A percentile compares a stretch with the other conserved stretches of the same genome.
These are phyloP conservation scores for Podaxis rugospora DNA, from an alignment of 768 basidiomycete genomes.

Conservation along the genomic window DNA sequence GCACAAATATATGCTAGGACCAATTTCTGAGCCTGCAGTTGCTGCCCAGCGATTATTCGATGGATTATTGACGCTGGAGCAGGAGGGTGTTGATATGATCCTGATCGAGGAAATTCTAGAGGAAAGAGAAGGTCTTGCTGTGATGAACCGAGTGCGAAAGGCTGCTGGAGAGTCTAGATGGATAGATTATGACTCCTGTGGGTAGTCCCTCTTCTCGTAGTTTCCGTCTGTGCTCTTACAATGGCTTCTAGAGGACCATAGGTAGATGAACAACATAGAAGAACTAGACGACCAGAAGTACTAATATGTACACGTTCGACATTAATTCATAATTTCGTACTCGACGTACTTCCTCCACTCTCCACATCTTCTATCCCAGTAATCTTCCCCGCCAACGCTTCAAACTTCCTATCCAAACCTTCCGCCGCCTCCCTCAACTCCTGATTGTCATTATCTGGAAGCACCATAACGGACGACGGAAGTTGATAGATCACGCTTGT, in stretches of 20 bases:
- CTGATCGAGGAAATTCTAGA: slow-evolving; percentile 82
- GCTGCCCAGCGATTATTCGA: slow-evolving; percentile 85
- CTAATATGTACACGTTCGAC: neutral
- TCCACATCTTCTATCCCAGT: slow-evolving; percentile 17
- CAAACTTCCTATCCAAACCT: slow-evolving; percentile 40
- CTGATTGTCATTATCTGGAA: slow-evolving; percentile 20
- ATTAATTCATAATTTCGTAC: neutral
- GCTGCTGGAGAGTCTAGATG: slow-evolving; percentile 65
- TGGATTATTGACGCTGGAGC: slow-evolving; percentile 78
- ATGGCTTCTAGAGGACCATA: neutral
- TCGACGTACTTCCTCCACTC: slow-evolving; percentile 12
- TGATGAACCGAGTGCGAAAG: slow-evolving; percentile 93
- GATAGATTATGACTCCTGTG: slow-evolving; percentile 14
- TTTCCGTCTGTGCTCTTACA: neutral
- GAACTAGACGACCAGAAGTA: slow-evolving; percentile 1
- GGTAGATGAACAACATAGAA: neutral
- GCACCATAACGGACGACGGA: slow-evolving; percentile 40
- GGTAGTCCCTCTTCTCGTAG: neutral
- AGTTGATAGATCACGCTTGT: slow-evolving; percentile 43
- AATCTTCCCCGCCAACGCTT: slow-evolving; percentile 32
- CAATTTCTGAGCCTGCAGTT: slow-evolving; percentile 50
- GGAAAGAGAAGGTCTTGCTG: slow-evolving; percentile 79
- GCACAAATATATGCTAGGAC: slow-evolving; percentile 49
- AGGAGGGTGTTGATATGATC: slow-evolving; percentile 72
- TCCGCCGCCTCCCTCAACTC: slow-evolving; percentile 29